Evolutionary conservation across 2,329 filamentous ascomycete genomes (phyloP), one percentile per base, ranked within the genome.

Genomic region (Colletotrichum echinochloae): DNA sequence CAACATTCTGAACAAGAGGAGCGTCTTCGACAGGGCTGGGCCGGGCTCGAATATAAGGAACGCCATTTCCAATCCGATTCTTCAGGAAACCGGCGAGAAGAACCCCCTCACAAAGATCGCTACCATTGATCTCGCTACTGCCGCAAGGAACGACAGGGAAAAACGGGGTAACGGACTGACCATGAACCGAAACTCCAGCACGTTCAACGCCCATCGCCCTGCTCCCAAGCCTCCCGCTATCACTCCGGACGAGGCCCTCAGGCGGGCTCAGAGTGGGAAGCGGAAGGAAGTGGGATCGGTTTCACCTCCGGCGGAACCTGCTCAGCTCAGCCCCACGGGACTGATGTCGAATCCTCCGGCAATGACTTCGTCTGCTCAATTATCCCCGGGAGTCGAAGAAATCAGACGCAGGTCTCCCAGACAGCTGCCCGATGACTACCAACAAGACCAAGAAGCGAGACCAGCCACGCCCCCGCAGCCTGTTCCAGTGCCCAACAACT

Each of bases 341-440:
- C 79, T 76, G 39, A 77, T 65, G 75, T 79, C 75, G 39, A 77
- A 75, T 69, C 75, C 76, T 2, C 78, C 79, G 60, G 84, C 81
- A 1, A 79, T 78, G 16, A 84, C 83, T 5, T 85, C 84, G 14
- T 85, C 83, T 1, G 81, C 83, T 9, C 83, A 88, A 74, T 76
- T 86, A 8, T 89, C 87, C 5, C 87, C 87, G 0, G 83, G 82
- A 2, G 76, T 79, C 5, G 86, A 88, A 8, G 84, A 83, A 52
- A 74, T 89, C 35, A 82, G 87, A 14, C 82, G 85, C 73, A 81
- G 88, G 55, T 89, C 87, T 2, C 87, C 87, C 20, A 79, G 83
- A 56, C 80, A 83, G 11, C 74, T 77, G 7, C 71, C 75, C 8
- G 73, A 74, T 33, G 57, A 72, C n/a, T 61, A 73, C 23, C 41